Evolutionary conservation across 352 stramenopile genomes (phyloP).

Genomic region (Nothophytophthora sp.): DNA sequence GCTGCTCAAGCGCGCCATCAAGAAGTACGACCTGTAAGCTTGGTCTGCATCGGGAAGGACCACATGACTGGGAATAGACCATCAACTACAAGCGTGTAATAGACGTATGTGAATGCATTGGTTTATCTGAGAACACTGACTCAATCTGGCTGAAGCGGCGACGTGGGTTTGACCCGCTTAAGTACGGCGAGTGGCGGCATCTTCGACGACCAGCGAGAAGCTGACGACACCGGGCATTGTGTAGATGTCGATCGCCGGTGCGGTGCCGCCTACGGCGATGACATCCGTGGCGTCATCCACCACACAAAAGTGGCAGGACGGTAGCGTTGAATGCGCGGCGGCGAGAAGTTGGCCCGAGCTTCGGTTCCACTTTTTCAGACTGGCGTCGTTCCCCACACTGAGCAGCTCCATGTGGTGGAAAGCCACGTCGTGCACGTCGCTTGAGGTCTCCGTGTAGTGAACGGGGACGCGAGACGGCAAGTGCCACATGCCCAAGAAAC

Average conservation of each 20-base stretch:
- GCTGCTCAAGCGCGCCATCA: constrained; percentile 51
- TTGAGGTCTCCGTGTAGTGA: constrained; percentile 57
- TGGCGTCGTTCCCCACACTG: constrained; percentile 68
- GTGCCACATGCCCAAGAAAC: constrained; percentile 80
- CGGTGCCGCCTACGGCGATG: constrained; percentile 63
- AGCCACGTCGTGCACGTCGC: constrained; percentile 67
- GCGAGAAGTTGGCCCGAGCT: constrained; percentile 63
- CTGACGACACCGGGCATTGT: constrained; percentile 82
- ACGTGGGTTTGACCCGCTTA: no score
- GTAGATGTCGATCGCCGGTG: constrained; percentile 70
- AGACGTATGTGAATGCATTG: no score
- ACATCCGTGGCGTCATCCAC: constrained; percentile 62
- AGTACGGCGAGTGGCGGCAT: no score
- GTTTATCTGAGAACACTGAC: no score
- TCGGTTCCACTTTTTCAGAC: constrained; percentile 76
- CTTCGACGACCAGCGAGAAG: constrained; percentile 70
- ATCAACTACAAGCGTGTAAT: no score
- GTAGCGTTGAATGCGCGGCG: constrained; percentile 48
- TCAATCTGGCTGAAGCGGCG: no score
- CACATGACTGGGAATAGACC: no score
- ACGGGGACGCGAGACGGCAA: constrained; percentile 71
- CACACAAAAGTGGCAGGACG: constrained; percentile 70
- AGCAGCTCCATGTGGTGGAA: constrained; percentile 78
- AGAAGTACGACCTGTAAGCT: constrained; percentile 23
- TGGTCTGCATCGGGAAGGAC: no score